These are phyloP conservation scores for Scedosporium minutisporum DNA, from an alignment of 2,329 filamentous ascomycete species.

Conservation along the genomic window DNA sequence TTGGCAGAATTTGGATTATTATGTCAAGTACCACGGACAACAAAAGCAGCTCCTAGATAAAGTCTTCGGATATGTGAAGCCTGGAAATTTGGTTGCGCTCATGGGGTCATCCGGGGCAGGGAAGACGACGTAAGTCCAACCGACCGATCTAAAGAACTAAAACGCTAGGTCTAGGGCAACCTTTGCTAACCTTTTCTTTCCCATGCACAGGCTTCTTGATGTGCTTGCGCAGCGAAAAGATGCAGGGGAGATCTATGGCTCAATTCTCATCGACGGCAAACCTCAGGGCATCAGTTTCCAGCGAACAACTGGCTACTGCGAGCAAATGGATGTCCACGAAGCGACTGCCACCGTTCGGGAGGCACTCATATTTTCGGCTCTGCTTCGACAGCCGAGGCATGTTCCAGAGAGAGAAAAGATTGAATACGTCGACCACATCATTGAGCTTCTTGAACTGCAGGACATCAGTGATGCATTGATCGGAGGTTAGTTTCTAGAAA, in stretches of 20 bases:
- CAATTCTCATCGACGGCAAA: conserved; percentile 46
- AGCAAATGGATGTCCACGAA: conserved; percentile 62
- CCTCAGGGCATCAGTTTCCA: conserved; percentile 52
- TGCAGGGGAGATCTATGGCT: conserved; percentile 43
- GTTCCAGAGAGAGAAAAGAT: conserved; percentile 52
- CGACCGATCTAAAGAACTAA: not conserved
- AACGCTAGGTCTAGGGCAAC: not conserved
- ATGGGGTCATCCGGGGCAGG: conserved; percentile 75
- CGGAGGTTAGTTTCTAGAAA: conserved; percentile 24
- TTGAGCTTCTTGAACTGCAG: conserved; percentile 54
- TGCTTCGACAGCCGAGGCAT: conserved; percentile 52
- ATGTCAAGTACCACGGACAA: conserved; percentile 53
- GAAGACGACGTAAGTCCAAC: conserved; percentile 52
- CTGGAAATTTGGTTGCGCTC: conserved; percentile 68
- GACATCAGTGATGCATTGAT: conserved; percentile 58
- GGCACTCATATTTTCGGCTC: conserved; percentile 57
- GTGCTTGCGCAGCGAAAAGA: conserved; percentile 56
- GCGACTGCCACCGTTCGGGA: conserved; percentile 56
- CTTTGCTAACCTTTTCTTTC: not conserved
- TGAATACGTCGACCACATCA: conserved; percentile 56
- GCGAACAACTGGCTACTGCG: conserved; percentile 57
- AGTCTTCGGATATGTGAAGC: conserved; percentile 68
- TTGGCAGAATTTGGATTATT: conserved; percentile 61
- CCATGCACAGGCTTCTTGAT: conserved; percentile 39
- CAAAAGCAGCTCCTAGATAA: conserved; percentile 48